phyloP scores from a whole-genome alignment of 2,329 filamentous ascomycete species.

The Scorias spongiosa region DNA sequence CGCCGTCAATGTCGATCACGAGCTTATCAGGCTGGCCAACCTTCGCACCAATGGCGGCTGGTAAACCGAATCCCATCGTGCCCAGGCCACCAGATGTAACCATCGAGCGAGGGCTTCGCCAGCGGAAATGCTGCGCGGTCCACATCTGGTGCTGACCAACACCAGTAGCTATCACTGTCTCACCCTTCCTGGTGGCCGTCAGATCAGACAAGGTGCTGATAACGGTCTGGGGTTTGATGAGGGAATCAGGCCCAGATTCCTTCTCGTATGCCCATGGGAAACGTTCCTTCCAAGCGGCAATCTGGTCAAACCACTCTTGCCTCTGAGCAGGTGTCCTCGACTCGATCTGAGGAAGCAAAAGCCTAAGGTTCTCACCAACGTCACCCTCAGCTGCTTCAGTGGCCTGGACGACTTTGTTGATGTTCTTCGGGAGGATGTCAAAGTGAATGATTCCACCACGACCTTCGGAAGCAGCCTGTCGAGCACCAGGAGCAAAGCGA shows the following conservation, averaged over 20 bases:
- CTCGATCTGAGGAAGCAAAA: slow-evolving; percentile 59
- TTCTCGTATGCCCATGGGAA: slow-evolving; percentile 82
- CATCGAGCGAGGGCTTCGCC: slow-evolving; percentile 83
- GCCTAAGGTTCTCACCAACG: slow-evolving; percentile 60
- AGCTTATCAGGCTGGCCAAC: slow-evolving; percentile 67
- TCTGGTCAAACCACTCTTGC: slow-evolving; percentile 77
- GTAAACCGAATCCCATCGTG: slow-evolving; percentile 91
- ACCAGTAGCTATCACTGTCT: slow-evolving; percentile 80
- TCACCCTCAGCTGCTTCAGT: slow-evolving; percentile 93
- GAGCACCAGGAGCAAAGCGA: slow-evolving; percentile 82
- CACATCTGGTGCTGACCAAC: slow-evolving; percentile 99
- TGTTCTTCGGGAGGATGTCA: slow-evolving; percentile 98
- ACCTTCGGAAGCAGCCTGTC: slow-evolving; percentile 65
- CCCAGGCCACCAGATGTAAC: slow-evolving; percentile 92
- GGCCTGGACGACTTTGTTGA: slow-evolving; percentile 97
- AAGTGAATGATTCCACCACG: slow-evolving; percentile 95
- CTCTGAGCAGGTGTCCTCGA: slow-evolving; percentile 47
- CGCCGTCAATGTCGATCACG: slow-evolving; percentile 91
- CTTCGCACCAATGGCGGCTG: slow-evolving; percentile 89
- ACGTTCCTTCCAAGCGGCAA: slow-evolving; percentile 76
- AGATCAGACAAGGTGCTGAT: slow-evolving; percentile 82
- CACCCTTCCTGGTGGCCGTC: slow-evolving; percentile 63
- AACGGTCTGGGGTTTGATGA: slow-evolving; percentile 88
- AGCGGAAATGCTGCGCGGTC: slow-evolving; percentile 92
- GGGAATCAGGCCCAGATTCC: slow-evolving; percentile 49